Evolutionary conservation across 2,329 filamentous ascomycete genomes (phyloP).

Genomic region (Neofusicoccum laricinum): DNA sequence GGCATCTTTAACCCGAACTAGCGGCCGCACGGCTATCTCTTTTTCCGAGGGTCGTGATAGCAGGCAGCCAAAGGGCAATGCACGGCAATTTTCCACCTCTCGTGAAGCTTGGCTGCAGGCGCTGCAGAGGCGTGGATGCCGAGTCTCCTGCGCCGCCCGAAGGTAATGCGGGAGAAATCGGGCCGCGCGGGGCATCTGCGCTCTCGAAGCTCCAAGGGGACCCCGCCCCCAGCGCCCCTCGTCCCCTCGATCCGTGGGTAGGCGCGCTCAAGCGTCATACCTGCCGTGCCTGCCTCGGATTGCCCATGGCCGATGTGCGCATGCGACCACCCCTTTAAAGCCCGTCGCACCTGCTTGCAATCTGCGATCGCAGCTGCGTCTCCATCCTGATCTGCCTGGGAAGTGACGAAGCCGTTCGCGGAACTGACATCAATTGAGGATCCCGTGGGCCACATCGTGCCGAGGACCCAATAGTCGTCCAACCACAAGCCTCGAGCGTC

Average conservation of each 20-base stretch:
- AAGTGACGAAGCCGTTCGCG: constrained; percentile 7
- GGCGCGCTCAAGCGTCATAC: constrained; percentile 8
- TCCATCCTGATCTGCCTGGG: not conserved
- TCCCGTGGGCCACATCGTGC: constrained; percentile 15
- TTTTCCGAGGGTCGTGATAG: not conserved
- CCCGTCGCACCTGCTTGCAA: not conserved
- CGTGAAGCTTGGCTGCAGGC: constrained; percentile 12
- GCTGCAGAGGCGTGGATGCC: not conserved
- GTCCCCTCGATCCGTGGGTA: constrained; percentile 10
- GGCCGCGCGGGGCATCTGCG: not conserved
- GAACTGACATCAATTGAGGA: constrained; percentile 17
- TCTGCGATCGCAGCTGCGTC: not conserved
- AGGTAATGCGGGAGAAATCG: constrained; percentile 8
- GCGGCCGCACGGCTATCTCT: not conserved
- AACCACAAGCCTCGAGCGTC: constrained; percentile 14
- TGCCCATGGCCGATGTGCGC: not conserved
- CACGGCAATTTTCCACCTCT: constrained; percentile 11
- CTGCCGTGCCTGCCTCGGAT: not conserved
- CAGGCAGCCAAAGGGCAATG: not conserved
- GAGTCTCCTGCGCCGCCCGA: constrained; percentile 1
- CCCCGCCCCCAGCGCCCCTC: constrained; percentile 13
- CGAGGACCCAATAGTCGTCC: constrained; percentile 6
- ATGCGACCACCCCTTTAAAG: not conserved
- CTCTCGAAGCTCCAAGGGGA: not conserved
- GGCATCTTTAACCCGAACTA: constrained; percentile 7